Conservation (phyloP, 352 stramenopile species). For the Phytophthora sp. region DNA sequence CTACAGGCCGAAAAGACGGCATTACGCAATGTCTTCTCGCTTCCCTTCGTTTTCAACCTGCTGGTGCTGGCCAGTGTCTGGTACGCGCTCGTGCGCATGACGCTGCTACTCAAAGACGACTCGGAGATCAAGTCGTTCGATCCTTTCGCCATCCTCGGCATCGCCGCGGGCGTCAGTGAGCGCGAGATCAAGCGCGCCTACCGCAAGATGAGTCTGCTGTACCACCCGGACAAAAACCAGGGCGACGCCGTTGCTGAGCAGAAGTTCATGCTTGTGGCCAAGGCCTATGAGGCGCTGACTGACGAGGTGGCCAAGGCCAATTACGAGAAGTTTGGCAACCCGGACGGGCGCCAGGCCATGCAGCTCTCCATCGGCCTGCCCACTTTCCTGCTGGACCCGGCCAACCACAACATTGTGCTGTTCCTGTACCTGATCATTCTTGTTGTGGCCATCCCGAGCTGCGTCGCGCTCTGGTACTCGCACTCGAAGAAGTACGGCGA, state of each 20-base stretch:
- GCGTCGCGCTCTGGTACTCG: constrained; percentile 95
- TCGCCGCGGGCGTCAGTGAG: constrained; percentile 90
- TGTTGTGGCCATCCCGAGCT: constrained; percentile 97
- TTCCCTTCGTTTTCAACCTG: constrained; percentile 78
- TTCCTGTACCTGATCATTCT: constrained; percentile 99
- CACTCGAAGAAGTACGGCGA: constrained; percentile 99
- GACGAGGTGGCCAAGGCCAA: constrained; percentile 97
- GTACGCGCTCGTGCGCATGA: constrained; percentile 91
- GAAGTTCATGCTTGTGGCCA: constrained; percentile 99
- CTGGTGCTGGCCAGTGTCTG: constrained; percentile 74
- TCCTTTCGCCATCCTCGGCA: constrained; percentile 97
- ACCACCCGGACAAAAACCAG: constrained; percentile 97
- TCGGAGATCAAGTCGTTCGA: constrained; percentile 99
- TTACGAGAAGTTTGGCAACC: constrained; percentile 99
- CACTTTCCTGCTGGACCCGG: constrained; percentile 96
- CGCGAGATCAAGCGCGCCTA: constrained; percentile 95
- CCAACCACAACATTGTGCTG: constrained; percentile 98
- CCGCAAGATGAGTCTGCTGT: constrained; percentile 93
- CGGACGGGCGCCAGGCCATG: constrained; percentile 97
- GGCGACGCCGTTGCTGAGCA: constrained; percentile 96
- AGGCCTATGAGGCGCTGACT: constrained; percentile 95
- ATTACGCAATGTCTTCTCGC: constrained; percentile 84
- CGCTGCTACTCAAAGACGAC: constrained; percentile 92
- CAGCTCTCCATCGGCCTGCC: constrained; percentile 96
- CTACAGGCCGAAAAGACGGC: constrained; percentile 86